phyloP scores from a whole-genome alignment of 2,329 filamentous ascomycete species.

The Thielaviopsis cerberus region DNA sequence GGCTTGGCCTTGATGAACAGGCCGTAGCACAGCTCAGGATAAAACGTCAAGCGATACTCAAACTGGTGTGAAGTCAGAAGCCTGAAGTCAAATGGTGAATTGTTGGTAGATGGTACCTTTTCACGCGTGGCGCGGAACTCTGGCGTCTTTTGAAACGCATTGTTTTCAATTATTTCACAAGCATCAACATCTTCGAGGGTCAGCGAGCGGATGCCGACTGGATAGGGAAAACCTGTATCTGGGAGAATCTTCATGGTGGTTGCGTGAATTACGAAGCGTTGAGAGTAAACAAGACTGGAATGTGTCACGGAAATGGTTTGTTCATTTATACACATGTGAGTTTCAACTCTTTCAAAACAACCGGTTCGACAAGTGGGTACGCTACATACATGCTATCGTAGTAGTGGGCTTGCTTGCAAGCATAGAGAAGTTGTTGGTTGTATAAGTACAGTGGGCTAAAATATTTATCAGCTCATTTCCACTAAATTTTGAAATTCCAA shows the following conservation, averaged over 20 bases:
- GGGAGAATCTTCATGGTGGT: not conserved
- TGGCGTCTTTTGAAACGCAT: slow-evolving; percentile 30
- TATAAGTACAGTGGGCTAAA: no score
- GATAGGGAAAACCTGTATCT: not conserved
- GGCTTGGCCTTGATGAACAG: slow-evolving; percentile 43
- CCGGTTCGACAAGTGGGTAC: no score
- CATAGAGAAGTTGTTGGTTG: no score
- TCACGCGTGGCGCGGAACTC: slow-evolving; percentile 31
- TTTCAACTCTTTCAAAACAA: no score
- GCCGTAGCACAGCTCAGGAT: slow-evolving; percentile 60
- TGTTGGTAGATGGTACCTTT: slow-evolving; percentile 25
- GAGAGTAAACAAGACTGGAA: not conserved
- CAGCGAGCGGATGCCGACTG: slow-evolving; percentile 39
- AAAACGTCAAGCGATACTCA: slow-evolving; percentile 54
- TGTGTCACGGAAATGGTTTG: not conserved
- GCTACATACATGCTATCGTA: no score
- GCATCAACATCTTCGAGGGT: slow-evolving; percentile 46
- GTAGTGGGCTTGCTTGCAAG: no score
- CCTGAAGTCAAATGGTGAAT: not conserved
- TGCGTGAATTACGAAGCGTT: not conserved
- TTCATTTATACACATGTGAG: not conserved
- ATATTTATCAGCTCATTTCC: no score
- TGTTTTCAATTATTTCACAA: slow-evolving; percentile 35
- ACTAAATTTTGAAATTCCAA: no score
- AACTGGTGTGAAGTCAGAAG: slow-evolving; percentile 31